Base-by-base conservation (phyloP, 257 asterid species). In the Capsicum baccatum region DNA sequence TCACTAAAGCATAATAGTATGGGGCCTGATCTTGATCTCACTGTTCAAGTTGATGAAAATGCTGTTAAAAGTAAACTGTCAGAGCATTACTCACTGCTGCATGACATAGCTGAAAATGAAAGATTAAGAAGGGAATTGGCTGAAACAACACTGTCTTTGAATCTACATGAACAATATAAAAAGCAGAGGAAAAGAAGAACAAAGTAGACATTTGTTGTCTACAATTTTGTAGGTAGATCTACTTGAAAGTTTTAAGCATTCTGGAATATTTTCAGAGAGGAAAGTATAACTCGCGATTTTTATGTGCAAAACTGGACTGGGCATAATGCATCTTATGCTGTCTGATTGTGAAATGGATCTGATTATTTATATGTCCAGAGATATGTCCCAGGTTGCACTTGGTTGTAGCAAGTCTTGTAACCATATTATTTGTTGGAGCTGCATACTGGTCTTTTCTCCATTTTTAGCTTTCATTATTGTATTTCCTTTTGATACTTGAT, bases 81-180 rank as follows among this genome's bases (percentile, higher is more conserved):
- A 1, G 89, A 95, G 87, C 97, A 94, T 79, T 95, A 92, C 60
- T 19, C 83, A 56, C 83, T 92, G 80, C 90, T 94, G 6, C 90
- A 90, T 16, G 98, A 91, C 85, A 92, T 97, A 87, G 85, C 88
- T 48, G 97, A 94, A 88, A 90, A 92, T 14, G 93, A 93, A 91
- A 92, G 93, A 60, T 83, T 97, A 80, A 91, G 97, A 86, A 81
- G 91, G 4, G 98, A 97, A 88, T 85, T 94, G 68, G 94, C 88
- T 13, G 84, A 82, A 10, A 91, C 97, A 6, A 86, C 83, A 1
- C 37, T 55, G 85, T 88, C 88, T 3, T 86, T 95, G 64, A 86
- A 91, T 13, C 89, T 94, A 9, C 92, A 92, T 48, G 93, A 92
- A 63, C 89, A 88, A 35, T 93, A 92, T 80, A 92, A 86, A 66